A percentile compares a stretch with the other conserved stretches of the same genome.
phyloP scores from a whole-genome alignment of 306 rosid genomes.

The Medicago arabica region DNA sequence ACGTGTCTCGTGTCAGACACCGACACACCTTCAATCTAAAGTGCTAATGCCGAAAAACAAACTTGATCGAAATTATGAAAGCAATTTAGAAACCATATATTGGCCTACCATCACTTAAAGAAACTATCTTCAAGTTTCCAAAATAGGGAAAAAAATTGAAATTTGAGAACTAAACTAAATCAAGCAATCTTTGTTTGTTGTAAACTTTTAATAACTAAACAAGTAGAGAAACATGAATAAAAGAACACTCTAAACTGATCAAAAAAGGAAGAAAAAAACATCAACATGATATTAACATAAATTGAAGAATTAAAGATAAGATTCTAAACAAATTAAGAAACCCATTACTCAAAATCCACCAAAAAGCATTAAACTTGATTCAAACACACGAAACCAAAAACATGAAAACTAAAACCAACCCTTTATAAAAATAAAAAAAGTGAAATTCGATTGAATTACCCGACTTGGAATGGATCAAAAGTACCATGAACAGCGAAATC shows the following conservation, averaged over 20 bases:
- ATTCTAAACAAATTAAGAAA: constrained; percentile 20
- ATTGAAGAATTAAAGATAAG: neutral
- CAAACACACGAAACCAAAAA: constrained; percentile 10
- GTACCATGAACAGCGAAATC: constrained; percentile 80
- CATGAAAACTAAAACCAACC: neutral
- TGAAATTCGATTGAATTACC: constrained; percentile 56
- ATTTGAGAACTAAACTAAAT: constrained; percentile 14
- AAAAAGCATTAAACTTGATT: constrained; percentile 28
- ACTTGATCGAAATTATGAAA: neutral
- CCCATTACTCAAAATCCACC: constrained; percentile 34
- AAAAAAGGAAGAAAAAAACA: neutral
- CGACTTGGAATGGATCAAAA: constrained; percentile 82
- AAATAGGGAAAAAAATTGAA: neutral
- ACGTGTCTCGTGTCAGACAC: too few relatives aligned
- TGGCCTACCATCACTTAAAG: neutral
- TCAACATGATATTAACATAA: neutral
- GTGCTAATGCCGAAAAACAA: neutral
- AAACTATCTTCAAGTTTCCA: neutral
- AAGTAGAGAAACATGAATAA: neutral
- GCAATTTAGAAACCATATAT: constrained; percentile 18
- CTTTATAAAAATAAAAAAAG: neutral
- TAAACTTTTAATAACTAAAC: neutral
- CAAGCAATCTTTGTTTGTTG: constrained; percentile 21
- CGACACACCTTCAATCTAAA: neutral
- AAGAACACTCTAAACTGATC: constrained; percentile 18